phyloP scores from a whole-genome alignment of 2,329 filamentous ascomycete species.

The Talaromyces marneffei region DNA sequence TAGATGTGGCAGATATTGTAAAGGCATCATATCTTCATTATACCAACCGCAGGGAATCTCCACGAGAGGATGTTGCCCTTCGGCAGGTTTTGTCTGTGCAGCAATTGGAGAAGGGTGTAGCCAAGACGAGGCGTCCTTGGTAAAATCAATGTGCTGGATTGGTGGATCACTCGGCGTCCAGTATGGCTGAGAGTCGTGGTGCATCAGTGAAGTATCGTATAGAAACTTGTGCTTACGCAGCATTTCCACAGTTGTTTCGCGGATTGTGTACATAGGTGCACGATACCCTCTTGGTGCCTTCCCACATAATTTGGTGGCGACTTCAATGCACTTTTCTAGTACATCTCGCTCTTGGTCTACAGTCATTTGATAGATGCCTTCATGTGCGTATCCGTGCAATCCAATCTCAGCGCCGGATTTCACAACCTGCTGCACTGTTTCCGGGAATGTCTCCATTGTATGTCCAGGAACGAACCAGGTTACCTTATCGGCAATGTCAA shows the following conservation, averaged over 20 bases:
- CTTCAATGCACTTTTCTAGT: slow-evolving; percentile 41
- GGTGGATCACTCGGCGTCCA: slow-evolving; percentile 39
- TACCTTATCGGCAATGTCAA: slow-evolving; percentile 34
- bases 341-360: slow-evolving; percentile 47
- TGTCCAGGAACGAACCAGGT: slow-evolving; percentile 50
- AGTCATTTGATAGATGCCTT: slow-evolving; percentile 35
- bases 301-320: slow-evolving; percentile 42
- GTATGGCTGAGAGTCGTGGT: slow-evolving; percentile 48
- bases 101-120: slow-evolving; percentile 39
- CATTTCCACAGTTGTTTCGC: slow-evolving; percentile 44
- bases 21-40: slow-evolving; percentile 47
- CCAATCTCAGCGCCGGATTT: slow-evolving; percentile 31
- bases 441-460: slow-evolving; percentile 46
- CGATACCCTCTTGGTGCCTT: slow-evolving; percentile 44
- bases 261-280: slow-evolving; percentile 48
- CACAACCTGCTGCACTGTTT: slow-evolving; percentile 32
- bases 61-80: slow-evolving; percentile 31
- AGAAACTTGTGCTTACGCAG: slow-evolving; percentile 47
- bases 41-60: slow-evolving; percentile 50
- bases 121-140: slow-evolving; percentile 37
- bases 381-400: slow-evolving; percentile 41
- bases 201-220: slow-evolving; percentile 48
- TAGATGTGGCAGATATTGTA: slow-evolving; percentile 44
- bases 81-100: slow-evolving; percentile 19
- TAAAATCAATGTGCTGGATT: slow-evolving; percentile 40